A percentile compares a stretch with the other conserved stretches of the same genome.
phyloP scores from a whole-genome alignment of 441 rosid species.

The Adansonia grandidieri region DNA sequence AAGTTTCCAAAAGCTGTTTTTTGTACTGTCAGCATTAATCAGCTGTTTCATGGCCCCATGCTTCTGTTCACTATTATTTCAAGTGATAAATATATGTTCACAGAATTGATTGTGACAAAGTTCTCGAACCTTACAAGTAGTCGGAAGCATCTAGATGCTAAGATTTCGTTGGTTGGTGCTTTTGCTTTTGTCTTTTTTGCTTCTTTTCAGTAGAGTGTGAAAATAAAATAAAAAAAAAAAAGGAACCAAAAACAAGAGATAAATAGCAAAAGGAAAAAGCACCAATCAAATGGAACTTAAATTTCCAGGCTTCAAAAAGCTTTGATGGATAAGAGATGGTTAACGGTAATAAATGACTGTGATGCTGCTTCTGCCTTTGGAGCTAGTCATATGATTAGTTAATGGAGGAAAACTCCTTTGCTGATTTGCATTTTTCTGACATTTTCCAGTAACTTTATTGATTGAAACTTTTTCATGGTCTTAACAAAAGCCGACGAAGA shows the following conservation, averaged over 20 bases:
- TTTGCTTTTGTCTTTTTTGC: no score
- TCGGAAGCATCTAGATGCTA: constrained; percentile 12
- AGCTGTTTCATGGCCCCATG: not conserved
- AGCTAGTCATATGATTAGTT: not conserved
- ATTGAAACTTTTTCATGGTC: not conserved
- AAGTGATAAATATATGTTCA: not conserved
- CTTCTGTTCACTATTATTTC: not conserved
- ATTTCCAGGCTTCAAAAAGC: not conserved
- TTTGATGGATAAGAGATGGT: not conserved
- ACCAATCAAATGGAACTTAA: not conserved
- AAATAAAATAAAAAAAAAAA: no score
- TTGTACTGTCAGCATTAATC: not conserved
- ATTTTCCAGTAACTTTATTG: not conserved
- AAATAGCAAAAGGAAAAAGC: no score
- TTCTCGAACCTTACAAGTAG: constrained; percentile 5
- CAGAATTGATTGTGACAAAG: not conserved
- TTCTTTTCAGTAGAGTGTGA: no score
- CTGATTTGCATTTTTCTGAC: constrained; percentile 15
- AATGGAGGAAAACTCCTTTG: not conserved
- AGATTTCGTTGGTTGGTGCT: not conserved
- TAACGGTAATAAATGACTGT: not conserved
- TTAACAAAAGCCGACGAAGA: not conserved
- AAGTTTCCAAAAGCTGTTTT: constrained; percentile 33
- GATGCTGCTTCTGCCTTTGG: constrained; percentile 7
- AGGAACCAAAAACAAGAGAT: no score